Evolutionary conservation across 225 moss, liverwort and hornwort species (phyloP), one percentile per base, ranked within the genome.

Genomic region (Straminergon stramineum): DNA sequence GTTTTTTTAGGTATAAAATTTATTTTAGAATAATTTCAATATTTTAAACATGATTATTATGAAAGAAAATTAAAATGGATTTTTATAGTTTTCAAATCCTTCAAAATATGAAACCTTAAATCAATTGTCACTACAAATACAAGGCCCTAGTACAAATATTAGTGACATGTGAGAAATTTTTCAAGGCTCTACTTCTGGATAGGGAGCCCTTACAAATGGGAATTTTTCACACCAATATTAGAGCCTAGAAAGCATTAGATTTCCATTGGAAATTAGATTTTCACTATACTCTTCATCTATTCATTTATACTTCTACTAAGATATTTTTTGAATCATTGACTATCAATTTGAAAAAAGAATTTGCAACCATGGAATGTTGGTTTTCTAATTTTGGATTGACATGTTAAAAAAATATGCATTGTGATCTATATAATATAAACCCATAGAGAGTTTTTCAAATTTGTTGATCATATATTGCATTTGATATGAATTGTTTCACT

Each of bases 101-200:
- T 56, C 10, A 78, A 56, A 56, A 1, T 56, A 53, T 14, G 2
- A 77, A 55, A 23, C 21, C 6, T 23, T 78, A 6, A 23, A 78
- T 24, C 6, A 35, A 1, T 15, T 23, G 2, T 78, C 5, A 35
- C 23, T 78, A 37, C 9, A 13, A 34, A 9, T 0, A 14, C 35
- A 53, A 34, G 34, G 22, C 13, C 35, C 2, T 53, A 9, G 3
- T 15, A 15, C 10, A 55, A 23, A 15, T 37, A 48, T 48, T 9
- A 48, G 9, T 48, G 48, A 9, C 48, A 48, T 48, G 48, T 2
- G 48, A 48, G 48, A 48, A 48, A 48, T 11, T 4, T 17, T 75
- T 51, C 0, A 1, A 20, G 20, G 13, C 1, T 13, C 0, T 1
- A 4, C 3, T 32, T 21, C 0, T 2, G 1, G 1, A 3, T 31